Percentiles rank a stretch among this genome's conserved stretches.
These are phyloP conservation scores for Platanthera zijinensis DNA, from an alignment of 106 monocot genomes.

Conservation along the genomic window DNA sequence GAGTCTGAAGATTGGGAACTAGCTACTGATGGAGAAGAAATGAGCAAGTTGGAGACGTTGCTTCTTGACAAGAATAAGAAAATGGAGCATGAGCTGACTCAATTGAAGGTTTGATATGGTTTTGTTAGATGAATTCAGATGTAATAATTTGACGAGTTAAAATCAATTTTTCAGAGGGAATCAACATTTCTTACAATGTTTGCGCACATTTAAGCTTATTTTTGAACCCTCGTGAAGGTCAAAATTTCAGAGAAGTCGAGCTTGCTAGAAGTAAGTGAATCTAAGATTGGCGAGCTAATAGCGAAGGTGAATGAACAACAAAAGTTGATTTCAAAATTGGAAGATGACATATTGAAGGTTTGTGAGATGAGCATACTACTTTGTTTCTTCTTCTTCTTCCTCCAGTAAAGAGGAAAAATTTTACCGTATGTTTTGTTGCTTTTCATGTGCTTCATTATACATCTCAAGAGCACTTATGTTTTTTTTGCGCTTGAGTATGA, in stretches of 20 bases:
- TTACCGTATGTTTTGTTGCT: neutral
- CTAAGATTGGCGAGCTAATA: conserved; percentile 53
- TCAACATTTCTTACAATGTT: neutral
- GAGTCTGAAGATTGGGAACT: conserved; percentile 99
- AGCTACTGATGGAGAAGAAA: conserved; percentile 87
- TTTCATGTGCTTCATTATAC: neutral
- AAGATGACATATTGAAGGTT: conserved; percentile 99
- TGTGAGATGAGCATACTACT: neutral
- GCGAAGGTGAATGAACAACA: conserved; percentile 84
- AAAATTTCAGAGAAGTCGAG: conserved; percentile 79
- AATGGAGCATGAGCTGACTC: conserved; percentile 99
- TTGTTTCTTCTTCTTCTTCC: neutral
- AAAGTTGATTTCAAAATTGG: conserved; percentile 83
- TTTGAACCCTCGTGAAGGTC: conserved; percentile 35
- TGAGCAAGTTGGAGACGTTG: conserved; percentile 96
- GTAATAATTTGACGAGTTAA: neutral
- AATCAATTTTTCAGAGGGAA: neutral
- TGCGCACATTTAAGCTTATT: neutral
- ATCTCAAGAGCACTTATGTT: neutral
- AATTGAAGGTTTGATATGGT: conserved; percentile 65
- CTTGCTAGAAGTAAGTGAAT: conserved; percentile 64
- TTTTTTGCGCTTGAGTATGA: neutral
- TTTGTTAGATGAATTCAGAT: neutral
- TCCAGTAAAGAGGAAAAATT: neutral
- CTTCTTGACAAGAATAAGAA: conserved; percentile 95